These are phyloP conservation scores for Scedosporium aurantiacum DNA, from an alignment of 2,329 filamentous ascomycete genomes.

Conservation along the genomic window DNA sequence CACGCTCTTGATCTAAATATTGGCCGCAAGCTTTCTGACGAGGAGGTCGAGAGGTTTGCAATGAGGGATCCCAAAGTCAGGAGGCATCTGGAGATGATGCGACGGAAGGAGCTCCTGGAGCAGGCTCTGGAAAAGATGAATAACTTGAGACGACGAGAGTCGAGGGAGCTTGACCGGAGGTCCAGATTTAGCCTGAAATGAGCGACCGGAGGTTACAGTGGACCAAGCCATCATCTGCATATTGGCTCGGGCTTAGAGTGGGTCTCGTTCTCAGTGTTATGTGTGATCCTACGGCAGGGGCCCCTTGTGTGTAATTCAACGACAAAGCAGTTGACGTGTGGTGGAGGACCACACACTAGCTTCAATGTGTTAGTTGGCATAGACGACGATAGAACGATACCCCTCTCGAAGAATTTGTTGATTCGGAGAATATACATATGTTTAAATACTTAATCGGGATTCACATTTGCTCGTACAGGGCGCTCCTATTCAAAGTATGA, in stretches of 20 bases:
- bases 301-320: neutral
- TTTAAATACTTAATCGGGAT: neutral
- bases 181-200: conserved; percentile 8
- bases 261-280: neutral
- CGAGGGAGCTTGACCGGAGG: conserved; percentile 6
- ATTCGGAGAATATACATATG: conserved; percentile 2
- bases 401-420: neutral
- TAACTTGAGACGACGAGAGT: conserved; percentile 72
- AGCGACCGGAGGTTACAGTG: neutral
- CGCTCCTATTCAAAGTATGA: neutral
- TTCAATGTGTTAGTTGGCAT: neutral
- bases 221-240: neutral
- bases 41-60: conserved; percentile 81
- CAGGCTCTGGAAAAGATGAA: conserved; percentile 95
- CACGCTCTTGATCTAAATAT: conserved; percentile 81
- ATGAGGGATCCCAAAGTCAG: conserved; percentile 86
- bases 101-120: conserved; percentile 84
- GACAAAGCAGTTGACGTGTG: neutral
- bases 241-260: neutral
- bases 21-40: conserved; percentile 65
- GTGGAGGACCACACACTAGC: neutral
- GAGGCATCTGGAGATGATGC: conserved; percentile 82
- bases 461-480: conserved; percentile 9
- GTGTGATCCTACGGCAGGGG: neutral
- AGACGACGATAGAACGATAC: conserved; percentile 6